These are phyloP conservation scores for Penicillium waksmanii DNA, from an alignment of 495 filamentous ascomycete genomes.

Conservation along the genomic window DNA sequence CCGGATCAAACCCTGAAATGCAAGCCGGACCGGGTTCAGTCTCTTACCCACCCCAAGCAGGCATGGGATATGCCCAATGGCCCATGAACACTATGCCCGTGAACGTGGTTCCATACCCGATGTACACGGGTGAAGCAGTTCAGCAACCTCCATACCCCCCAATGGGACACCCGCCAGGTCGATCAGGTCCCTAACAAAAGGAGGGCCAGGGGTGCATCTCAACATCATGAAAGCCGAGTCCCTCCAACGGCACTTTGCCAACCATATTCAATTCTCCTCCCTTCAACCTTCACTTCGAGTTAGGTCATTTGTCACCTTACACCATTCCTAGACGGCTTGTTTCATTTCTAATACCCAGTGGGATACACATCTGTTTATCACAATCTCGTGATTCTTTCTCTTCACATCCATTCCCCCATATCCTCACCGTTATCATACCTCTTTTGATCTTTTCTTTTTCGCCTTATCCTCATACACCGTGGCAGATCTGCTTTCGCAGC, in stretches of 20 bases:
- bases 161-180: slow-evolving; percentile 44
- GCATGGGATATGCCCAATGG: slow-evolving; percentile 44
- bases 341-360: slow-evolving; percentile 41
- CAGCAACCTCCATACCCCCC: slow-evolving; percentile 37
- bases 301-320: slow-evolving; percentile 25
- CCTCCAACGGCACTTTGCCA: too few relatives aligned
- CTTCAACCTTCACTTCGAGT: slow-evolving; percentile 15
- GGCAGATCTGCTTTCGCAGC: slow-evolving; percentile 41
- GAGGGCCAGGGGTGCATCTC: neutral
- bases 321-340: slow-evolving; percentile 35
- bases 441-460: slow-evolving; percentile 23
- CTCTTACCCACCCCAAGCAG: slow-evolving; percentile 37
- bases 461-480: slow-evolving; percentile 36
- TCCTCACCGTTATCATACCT: slow-evolving; percentile 10
- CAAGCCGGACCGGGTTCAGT: slow-evolving; percentile 37
- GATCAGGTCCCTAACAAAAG: slow-evolving; percentile 22
- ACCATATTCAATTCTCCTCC: slow-evolving; percentile 8
- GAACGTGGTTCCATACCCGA: slow-evolving; percentile 43
- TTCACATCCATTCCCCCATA: slow-evolving; percentile 20
- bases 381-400: slow-evolving; percentile 8
- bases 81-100: slow-evolving; percentile 43
- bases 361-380: slow-evolving; percentile 20
- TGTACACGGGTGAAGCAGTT: slow-evolving; percentile 38
- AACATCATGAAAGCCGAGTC: neutral
- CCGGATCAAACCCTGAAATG: slow-evolving; percentile 31